Evolutionary conservation across 2,329 filamentous ascomycete genomes (phyloP), one percentile per base, ranked within the genome.

Genomic region (Microdochium bolleyi): DNA sequence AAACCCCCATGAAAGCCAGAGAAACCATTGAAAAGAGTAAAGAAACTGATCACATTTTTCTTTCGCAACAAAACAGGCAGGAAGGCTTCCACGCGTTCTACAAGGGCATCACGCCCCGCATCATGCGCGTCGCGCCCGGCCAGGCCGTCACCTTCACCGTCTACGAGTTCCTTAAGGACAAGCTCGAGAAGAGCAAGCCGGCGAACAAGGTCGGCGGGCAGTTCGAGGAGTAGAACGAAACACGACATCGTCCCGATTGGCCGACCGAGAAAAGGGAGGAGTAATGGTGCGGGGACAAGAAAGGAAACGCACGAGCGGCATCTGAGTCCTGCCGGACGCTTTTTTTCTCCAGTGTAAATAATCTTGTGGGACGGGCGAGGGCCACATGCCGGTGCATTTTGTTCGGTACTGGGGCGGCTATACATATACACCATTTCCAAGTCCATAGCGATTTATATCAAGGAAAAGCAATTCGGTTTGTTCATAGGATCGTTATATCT

Each of bases 51-150:
- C n/a, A 11, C 21, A 3, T 4, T 5, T 14, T 5, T 13, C 9
- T 8, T 16, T 24, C 21, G 16, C 19, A 32, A 32, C 21, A 13
- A 25, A 51, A 71, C 67, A 89, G 87, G 64, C 89, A 95, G 74
- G 94, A 99, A 73, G 94, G 94, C 34, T 78, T 92, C 61, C 85
- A 90, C 63, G 94, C 94, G 49, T 99, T 99, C 74, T 99, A 99
- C 79, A 97, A 97, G 80, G 94, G 94, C 63, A 99, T 99, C 72
- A 99, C 94, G 49, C 94, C 94, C 7, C 83, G 94, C 62, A 88
- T 99, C 61, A 97, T 97, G 91, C 84, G 94, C 65, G 94, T 99
- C 52, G 94, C 94, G 24, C 94, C 94, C 8, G 94, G 94, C 49
- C 94, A 99, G 76, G 94, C 83, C 54, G 83, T 86, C 52, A 86